phyloP scores from a whole-genome alignment of 2,329 filamentous ascomycete genomes.

The Sporothrix inflata region DNA sequence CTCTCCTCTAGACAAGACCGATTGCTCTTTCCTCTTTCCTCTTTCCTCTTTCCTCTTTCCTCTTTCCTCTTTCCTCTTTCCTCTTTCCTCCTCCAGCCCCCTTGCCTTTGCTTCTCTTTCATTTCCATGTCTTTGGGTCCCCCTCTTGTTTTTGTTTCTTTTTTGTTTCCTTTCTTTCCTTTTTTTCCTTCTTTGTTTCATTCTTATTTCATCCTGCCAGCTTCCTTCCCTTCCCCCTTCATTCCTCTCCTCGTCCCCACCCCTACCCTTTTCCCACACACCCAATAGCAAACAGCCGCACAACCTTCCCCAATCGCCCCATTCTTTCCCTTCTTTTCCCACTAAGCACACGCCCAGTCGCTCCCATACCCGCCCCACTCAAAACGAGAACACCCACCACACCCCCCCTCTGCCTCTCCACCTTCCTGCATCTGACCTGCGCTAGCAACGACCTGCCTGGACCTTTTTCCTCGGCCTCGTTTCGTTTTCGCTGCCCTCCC shows the following conservation, averaged over 20 bases:
- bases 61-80: not conserved
- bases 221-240: not conserved
- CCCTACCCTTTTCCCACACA: not conserved
- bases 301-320: slow-evolving; percentile 8
- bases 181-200: not conserved
- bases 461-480: not conserved
- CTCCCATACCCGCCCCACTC: not conserved
- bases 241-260: not conserved
- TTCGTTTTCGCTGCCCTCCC: not conserved
- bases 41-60: not conserved
- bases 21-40: too few species aligned
- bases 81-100: not conserved
- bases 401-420: not conserved
- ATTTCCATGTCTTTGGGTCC: not conserved
- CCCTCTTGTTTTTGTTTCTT: not conserved
- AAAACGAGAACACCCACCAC: not conserved
- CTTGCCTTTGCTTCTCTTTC: not conserved
- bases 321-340: not conserved
- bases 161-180: not conserved
- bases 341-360: not conserved
- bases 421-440: not conserved
- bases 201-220: not conserved
- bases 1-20: not conserved
- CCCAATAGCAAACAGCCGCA: slow-evolving; percentile 19
- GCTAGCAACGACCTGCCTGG: not conserved